Percentiles rank a stretch among this genome's conserved stretches.
Conservation (phyloP, 2,329 filamentous ascomycete species). For the Phialocephala sp. region DNA sequence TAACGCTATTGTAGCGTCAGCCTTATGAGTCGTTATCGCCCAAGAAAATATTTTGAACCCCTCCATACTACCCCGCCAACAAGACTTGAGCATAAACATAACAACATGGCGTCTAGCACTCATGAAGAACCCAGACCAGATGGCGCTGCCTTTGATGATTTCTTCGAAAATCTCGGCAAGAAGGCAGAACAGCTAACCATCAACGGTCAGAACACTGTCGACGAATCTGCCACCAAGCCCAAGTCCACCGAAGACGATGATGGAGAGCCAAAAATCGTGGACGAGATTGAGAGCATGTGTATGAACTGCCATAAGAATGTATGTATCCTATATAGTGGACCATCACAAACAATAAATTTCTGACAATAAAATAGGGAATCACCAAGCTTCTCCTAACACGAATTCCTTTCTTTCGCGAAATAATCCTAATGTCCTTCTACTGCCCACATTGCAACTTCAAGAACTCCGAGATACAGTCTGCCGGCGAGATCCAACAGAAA, state of each 20-base stretch:
- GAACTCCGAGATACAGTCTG: slow-evolving; percentile 93
- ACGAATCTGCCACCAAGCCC: slow-evolving; percentile 6
- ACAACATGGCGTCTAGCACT: slow-evolving; percentile 51
- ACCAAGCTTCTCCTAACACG: slow-evolving; percentile 88
- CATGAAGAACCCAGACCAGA: slow-evolving; percentile 47
- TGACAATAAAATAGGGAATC: slow-evolving; percentile 62
- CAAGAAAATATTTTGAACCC: slow-evolving; percentile 5
- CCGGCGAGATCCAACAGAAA: slow-evolving; percentile 88
- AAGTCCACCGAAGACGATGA: slow-evolving; percentile 28
- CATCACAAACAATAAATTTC: background rate
- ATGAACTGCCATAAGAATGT: slow-evolving; percentile 87
- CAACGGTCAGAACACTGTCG: slow-evolving; percentile 38
- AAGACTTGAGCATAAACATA: background rate
- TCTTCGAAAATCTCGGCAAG: slow-evolving; percentile 67
- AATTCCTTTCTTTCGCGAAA: slow-evolving; percentile 96
- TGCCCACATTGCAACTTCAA: slow-evolving; percentile 89
- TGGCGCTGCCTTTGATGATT: slow-evolving; percentile 55
- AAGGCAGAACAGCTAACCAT: slow-evolving; percentile 61
- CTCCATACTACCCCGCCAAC: slow-evolving; percentile 7
- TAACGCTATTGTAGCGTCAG: background rate
- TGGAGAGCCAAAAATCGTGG: slow-evolving; percentile 61
- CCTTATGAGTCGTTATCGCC: slow-evolving; percentile 7
- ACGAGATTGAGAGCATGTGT: slow-evolving; percentile 79
- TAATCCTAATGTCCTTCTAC: slow-evolving; percentile 95
- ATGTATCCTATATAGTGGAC: slow-evolving; percentile 36